Evolutionary conservation across 208 protist species (phyloP), one percentile per base, ranked within the genome.

Genomic region (Porcisia deanei): DNA sequence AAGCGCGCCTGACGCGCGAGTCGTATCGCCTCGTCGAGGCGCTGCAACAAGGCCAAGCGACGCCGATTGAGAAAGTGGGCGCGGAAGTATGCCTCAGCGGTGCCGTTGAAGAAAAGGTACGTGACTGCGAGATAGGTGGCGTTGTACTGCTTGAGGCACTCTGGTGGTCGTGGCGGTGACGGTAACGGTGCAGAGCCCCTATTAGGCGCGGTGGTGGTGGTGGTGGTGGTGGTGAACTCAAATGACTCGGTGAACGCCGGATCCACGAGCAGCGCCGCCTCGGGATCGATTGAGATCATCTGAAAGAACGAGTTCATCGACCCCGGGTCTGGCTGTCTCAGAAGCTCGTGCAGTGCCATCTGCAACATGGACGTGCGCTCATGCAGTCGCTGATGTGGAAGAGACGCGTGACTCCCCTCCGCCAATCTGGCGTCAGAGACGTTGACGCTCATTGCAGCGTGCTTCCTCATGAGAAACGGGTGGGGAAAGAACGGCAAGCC

Each of bases 61-160:
- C 80, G 80, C 6, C 52, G 60, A 59, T 88, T 88, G 55, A 85
- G 22, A 7, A 81, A 73, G 73, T 86, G 76, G 16, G 30, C 16
- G 49, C 80, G 83, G 66, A 80, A 82, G 73, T 67, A 39, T n/a
- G 52, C 58, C 74, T 86, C 82, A 18, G 86, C 86, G 54, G 86
- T 86, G 68, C 67, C 63, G 76, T 90, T 90, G 75, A 85, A 74
- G 67, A 82, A 84, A 34, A 90, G 79, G 73, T 84, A 86, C 25
- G 65, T 59, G 12, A 77, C 43, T 18, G 73, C 52, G 14, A 78
- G 57, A 58, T 79, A 75, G 49, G 37, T 61, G 55, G 47, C 58
- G 58, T 69, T 72, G 74, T 54, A 59, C 8, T n/a, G 6, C 9
- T 37, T 8, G 6, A 79, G 55, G 34, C 67, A 73, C 34, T 10